Percentiles rank a stretch among this genome's conserved stretches.
These are phyloP conservation scores for Colletotrichum sp. DNA, from an alignment of 2,329 filamentous ascomycete genomes.

Conservation along the genomic window DNA sequence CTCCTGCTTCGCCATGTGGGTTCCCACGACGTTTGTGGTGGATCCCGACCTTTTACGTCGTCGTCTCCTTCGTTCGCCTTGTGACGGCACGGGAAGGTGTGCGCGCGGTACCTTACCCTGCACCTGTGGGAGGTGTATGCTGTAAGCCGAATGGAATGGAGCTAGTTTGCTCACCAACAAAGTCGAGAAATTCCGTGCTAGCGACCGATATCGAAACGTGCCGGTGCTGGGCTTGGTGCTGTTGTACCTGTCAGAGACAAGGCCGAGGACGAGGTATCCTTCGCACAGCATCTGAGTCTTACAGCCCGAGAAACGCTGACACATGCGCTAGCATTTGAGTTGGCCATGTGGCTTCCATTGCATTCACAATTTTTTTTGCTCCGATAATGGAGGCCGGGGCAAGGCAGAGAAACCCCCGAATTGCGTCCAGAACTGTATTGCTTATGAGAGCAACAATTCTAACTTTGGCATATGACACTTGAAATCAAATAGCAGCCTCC, in stretches of 20 bases:
- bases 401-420: neutral
- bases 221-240: neutral
- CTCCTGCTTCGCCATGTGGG: neutral
- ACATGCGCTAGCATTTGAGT: neutral
- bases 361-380: neutral
- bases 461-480: neutral
- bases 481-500: neutral
- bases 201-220: neutral
- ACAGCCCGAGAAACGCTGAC: neutral
- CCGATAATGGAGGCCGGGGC: neutral
- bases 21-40: neutral
- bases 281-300: neutral
- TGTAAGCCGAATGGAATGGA: neutral
- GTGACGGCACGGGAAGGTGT: neutral
- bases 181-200: neutral
- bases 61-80: neutral
- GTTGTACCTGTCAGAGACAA: neutral
- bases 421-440: neutral
- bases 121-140: neutral
- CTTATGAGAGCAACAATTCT: neutral
- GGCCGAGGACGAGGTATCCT: neutral
- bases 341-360: neutral
- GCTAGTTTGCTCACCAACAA: neutral
- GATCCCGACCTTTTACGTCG: neutral
- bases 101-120: neutral